phyloP scores from a whole-genome alignment of 148 eudicot species.

The Silene uniflora region DNA sequence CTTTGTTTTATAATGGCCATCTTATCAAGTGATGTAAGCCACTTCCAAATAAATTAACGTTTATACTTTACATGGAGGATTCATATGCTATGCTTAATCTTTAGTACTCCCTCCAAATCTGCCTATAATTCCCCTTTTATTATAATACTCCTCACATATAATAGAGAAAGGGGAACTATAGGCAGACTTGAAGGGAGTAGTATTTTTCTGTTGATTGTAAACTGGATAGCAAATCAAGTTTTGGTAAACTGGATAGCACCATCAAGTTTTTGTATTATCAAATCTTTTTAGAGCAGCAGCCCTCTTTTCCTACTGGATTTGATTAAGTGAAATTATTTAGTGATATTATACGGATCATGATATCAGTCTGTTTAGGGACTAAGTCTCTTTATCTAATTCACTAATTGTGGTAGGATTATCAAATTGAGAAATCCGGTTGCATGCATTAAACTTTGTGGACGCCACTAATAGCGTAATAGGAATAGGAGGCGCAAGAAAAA shows the following conservation, averaged over 20 bases:
- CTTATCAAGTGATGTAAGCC: conserved; percentile 57
- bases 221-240: conserved; percentile 12
- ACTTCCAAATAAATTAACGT: conserved; percentile 28
- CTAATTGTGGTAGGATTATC: background rate
- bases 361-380: background rate
- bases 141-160: too few relatives aligned
- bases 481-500: background rate
- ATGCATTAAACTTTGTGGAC: conserved; percentile 15
- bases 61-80: conserved; percentile 14
- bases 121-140: too few relatives aligned
- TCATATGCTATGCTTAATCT: conserved; percentile 57
- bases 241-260: too few relatives aligned
- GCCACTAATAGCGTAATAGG: conserved; percentile 21
- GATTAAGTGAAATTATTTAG: too few relatives aligned
- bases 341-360: background rate
- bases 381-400: background rate
- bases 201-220: conserved; percentile 12
- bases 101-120: too few relatives aligned
- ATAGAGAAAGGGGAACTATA: too few relatives aligned
- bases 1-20: conserved; percentile 36
- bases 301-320: too few relatives aligned
- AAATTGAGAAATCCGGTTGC: background rate
- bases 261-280: conserved; percentile 9
- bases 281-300: background rate
- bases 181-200: too few relatives aligned